A percentile compares a stretch with the other conserved stretches of the same genome.
Conservation (phyloP, 179 eudicot genomes). For the Amaranthus tricolor region DNA sequence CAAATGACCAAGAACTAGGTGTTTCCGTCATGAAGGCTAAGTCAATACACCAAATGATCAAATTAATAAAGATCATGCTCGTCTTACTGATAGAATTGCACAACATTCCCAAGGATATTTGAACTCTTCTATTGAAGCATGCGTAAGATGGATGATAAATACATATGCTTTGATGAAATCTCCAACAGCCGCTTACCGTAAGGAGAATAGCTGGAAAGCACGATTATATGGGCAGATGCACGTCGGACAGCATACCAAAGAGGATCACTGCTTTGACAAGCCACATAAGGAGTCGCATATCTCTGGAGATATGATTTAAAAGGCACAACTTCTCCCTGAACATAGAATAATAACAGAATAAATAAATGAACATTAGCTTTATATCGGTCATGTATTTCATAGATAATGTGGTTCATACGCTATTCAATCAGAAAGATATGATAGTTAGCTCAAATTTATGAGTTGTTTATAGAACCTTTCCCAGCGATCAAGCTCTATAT, state of each 20-base stretch:
- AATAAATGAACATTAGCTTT: not conserved
- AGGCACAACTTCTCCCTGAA: slow-evolving; percentile 74
- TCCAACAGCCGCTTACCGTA: slow-evolving; percentile 55
- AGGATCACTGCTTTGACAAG: slow-evolving; percentile 71
- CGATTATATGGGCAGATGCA: slow-evolving; percentile 95
- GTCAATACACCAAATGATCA: too few species aligned
- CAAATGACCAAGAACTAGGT: too few species aligned
- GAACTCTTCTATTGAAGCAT: not conserved
- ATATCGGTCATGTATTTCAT: not conserved
- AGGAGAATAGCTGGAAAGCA: slow-evolving; percentile 90
- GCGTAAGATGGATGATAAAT: too few species aligned
- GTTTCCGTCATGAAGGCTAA: too few species aligned
- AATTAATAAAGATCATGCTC: too few species aligned
- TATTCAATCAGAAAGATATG: not conserved
- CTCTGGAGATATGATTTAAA: slow-evolving; percentile 75
- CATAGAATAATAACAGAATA: not conserved
- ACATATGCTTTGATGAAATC: not conserved
- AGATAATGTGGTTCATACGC: not conserved
- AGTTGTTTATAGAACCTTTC: too few species aligned
- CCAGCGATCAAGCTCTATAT: too few species aligned
- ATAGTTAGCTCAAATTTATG: not conserved
- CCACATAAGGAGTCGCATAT: slow-evolving; percentile 74
- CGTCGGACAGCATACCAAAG: slow-evolving; percentile 92
- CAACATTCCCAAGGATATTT: not conserved
- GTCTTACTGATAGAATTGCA: not conserved